Conservation (phyloP, 371 early-diverging fungal species). For the Actinomortierella wolfii region DNA sequence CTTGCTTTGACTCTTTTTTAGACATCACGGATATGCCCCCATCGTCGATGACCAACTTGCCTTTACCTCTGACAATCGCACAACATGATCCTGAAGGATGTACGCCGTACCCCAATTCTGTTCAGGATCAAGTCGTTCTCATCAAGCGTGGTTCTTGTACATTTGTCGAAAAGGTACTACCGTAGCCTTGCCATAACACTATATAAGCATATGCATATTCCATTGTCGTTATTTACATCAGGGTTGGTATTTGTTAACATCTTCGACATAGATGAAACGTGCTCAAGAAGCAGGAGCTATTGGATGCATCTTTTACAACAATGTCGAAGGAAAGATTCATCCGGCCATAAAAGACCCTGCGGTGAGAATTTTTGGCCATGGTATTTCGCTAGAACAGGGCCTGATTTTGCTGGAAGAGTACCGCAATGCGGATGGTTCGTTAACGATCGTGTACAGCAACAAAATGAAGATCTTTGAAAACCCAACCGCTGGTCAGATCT, state of each 20-base stretch:
- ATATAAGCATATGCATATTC: too few relatives aligned
- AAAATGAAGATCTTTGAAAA: slow-evolving; percentile 43
- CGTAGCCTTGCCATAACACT: too few relatives aligned
- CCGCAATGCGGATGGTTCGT: slow-evolving; percentile 7
- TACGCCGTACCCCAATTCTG: slow-evolving; percentile 21
- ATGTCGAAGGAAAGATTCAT: slow-evolving; percentile 47
- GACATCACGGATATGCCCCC: slow-evolving; percentile 8
- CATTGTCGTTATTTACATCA: too few relatives aligned
- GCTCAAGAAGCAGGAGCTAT: slow-evolving; percentile 70
- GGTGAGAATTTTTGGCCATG: slow-evolving; percentile 26
- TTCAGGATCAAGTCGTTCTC: slow-evolving; percentile 56
- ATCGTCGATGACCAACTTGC: slow-evolving; percentile 1
- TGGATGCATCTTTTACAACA: slow-evolving; percentile 63
- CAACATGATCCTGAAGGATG: slow-evolving; percentile 55
- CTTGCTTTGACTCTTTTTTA: neutral
- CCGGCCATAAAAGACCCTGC: slow-evolving; percentile 24
- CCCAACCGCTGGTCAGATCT: slow-evolving; percentile 53
- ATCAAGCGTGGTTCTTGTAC: slow-evolving; percentile 66
- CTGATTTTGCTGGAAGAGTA: slow-evolving; percentile 19
- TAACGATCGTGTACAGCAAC: slow-evolving; percentile 17
- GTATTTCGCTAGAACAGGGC: slow-evolving; percentile 20
- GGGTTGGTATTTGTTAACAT: too few relatives aligned
- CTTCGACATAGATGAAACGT: slow-evolving; percentile 36
- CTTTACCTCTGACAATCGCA: slow-evolving; percentile 9
- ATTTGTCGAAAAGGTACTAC: slow-evolving; percentile 51